Percentiles rank a stretch among this genome's conserved stretches.
Evolutionary conservation across 345 rosid species (phyloP).

Genomic region (Arabidopsis suecica): DNA sequence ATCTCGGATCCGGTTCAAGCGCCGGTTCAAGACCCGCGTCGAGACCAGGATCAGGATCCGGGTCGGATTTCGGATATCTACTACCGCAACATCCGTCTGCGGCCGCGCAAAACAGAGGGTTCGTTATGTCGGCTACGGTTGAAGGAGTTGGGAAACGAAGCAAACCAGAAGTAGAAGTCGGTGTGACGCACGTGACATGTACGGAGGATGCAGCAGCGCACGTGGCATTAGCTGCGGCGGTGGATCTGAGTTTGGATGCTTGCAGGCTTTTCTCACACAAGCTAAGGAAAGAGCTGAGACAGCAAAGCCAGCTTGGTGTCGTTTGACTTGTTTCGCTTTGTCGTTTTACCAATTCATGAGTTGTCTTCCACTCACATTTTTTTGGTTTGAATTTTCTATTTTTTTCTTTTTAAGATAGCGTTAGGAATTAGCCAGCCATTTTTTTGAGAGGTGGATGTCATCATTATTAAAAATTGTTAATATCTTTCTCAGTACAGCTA

Average conservation of each 20-base stretch:
- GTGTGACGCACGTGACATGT: constrained; percentile 93
- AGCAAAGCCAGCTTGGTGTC: constrained; percentile 59
- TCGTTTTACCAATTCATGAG: constrained; percentile 52
- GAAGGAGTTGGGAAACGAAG: constrained; percentile 59
- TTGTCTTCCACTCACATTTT: constrained; percentile 42
- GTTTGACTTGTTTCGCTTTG: constrained; percentile 56
- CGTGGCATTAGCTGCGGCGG: constrained; percentile 92
- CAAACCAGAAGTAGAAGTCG: constrained; percentile 81
- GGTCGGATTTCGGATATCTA: constrained; percentile 60
- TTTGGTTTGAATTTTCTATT: not conserved
- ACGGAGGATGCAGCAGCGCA: constrained; percentile 96
- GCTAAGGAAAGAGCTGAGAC: constrained; percentile 86
- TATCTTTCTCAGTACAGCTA: constrained; percentile 42
- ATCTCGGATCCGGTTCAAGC: constrained; percentile 66
- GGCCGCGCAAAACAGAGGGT: constrained; percentile 58
- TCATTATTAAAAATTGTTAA: constrained; percentile 27
- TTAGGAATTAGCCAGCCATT: constrained; percentile 44
- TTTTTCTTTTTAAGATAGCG: constrained; percentile 21
- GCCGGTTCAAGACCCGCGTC: constrained; percentile 62
- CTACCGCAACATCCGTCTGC: constrained; percentile 37
- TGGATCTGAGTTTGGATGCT: constrained; percentile 97
- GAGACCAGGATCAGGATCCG: constrained; percentile 87
- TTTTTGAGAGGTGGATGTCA: constrained; percentile 54
- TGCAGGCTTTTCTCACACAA: constrained; percentile 79
- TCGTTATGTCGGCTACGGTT: constrained; percentile 88